These are phyloP conservation scores for Ajuga reptans DNA, from an alignment of 305 asterid genomes.

Conservation along the genomic window DNA sequence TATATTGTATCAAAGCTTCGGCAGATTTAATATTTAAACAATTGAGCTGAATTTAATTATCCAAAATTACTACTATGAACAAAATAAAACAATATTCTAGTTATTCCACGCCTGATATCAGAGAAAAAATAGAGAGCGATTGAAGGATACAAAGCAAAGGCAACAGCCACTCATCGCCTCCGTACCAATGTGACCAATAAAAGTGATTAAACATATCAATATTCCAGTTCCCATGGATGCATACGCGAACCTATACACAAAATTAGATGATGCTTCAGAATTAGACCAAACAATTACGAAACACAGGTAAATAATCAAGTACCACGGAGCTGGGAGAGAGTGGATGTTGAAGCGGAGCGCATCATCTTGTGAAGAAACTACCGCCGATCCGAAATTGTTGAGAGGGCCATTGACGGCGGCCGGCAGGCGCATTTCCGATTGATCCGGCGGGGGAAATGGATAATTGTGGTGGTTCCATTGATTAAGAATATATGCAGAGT, in stretches of 20 bases:
- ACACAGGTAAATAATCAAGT: neutral
- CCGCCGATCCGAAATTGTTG: constrained; percentile 19
- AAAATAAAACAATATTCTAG: neutral
- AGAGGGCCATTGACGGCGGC: constrained; percentile 12
- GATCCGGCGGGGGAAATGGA: constrained; percentile 20
- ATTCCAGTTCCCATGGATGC: constrained; percentile 66
- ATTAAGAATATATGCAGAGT: constrained; percentile 53
- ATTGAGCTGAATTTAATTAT: neutral
- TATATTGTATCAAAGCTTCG: neutral
- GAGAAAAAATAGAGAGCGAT: neutral
- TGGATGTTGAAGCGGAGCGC: constrained; percentile 26
- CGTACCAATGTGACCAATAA: constrained; percentile 68
- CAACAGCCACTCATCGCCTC: constrained; percentile 81
- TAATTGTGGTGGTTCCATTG: constrained; percentile 43
- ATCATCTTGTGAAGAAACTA: constrained; percentile 11
- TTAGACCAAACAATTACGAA: neutral
- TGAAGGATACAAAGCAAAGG: constrained; percentile 87
- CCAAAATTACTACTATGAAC: neutral
- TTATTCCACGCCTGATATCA: neutral
- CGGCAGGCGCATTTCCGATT: constrained; percentile 13
- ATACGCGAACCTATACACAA: constrained; percentile 63
- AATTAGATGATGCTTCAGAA: neutral
- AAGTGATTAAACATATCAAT: constrained; percentile 48
- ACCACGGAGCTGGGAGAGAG: constrained; percentile 69
- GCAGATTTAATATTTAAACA: neutral